Conservation (phyloP, 1,284 basidiomycete genomes). For the Jaminaea rosea region DNA sequence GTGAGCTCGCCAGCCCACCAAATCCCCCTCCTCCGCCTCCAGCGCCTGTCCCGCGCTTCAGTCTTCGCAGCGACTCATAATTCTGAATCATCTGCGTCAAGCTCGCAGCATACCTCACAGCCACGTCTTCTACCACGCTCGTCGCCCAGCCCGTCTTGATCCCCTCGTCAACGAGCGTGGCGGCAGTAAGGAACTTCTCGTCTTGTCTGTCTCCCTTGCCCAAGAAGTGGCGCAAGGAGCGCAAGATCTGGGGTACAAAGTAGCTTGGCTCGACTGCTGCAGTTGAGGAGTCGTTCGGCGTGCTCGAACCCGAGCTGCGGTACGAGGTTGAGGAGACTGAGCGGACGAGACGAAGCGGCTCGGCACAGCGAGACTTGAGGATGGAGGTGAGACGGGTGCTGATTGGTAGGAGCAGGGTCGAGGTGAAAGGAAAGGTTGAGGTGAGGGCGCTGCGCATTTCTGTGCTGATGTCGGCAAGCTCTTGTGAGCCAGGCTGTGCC, state of each 20-base stretch:
- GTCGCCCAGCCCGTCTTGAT: constrained; percentile 9
- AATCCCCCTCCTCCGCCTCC: constrained; percentile 2
- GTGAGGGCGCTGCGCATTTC: neutral
- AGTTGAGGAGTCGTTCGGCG: neutral
- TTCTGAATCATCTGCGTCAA: constrained; percentile 38
- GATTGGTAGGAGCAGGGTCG: constrained; percentile 1
- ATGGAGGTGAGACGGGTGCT: constrained; percentile 49
- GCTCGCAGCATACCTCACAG: constrained; percentile 16
- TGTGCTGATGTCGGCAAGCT: too few relatives aligned
- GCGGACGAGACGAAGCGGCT: constrained; percentile 74
- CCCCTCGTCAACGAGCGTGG: constrained; percentile 10
- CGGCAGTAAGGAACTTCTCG: neutral
- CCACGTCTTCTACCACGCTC: constrained; percentile 14
- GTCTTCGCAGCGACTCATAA: constrained; percentile 31
- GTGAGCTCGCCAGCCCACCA: neutral
- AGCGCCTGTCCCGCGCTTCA: constrained; percentile 22
- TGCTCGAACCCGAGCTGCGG: constrained; percentile 45
- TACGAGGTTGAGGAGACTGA: constrained; percentile 81
- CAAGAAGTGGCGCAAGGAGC: constrained; percentile 55
- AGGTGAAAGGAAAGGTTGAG: neutral
- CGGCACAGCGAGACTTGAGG: constrained; percentile 67
- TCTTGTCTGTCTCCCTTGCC: neutral
- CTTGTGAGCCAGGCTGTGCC: neutral
- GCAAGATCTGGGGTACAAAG: constrained; percentile 71
- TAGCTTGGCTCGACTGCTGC: constrained; percentile 59